Evolutionary conservation across 805 yeast species (phyloP).

Genomic region (Yueomyces sp.): DNA sequence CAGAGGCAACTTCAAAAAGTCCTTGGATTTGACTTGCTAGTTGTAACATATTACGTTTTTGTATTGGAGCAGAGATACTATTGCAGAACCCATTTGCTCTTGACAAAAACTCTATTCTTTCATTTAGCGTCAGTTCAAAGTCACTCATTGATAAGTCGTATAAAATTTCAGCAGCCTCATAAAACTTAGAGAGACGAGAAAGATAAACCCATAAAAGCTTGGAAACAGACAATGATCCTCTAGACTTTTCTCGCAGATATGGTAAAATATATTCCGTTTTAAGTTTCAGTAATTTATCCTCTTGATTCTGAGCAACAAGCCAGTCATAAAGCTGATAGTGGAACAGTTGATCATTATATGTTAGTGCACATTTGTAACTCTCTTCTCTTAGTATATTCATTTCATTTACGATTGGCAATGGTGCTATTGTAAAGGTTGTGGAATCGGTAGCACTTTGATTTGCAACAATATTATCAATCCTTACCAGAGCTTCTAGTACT

Average conservation of each 20-base stretch:
- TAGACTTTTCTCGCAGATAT: constrained; percentile 57
- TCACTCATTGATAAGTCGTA: constrained; percentile 63
- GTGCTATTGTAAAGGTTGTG: not conserved
- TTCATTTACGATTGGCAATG: constrained; percentile 18
- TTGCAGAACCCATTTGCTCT: constrained; percentile 90
- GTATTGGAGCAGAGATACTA: constrained; percentile 63
- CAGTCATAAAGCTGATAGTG: constrained; percentile 89
- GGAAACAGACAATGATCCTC: constrained; percentile 56
- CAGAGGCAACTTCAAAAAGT: constrained; percentile 70
- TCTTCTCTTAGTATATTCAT: constrained; percentile 47
- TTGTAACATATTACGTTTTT: constrained; percentile 64
- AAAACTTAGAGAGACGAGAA: constrained; percentile 66
- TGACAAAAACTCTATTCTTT: constrained; percentile 77
- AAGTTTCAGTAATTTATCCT: constrained; percentile 63
- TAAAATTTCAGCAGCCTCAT: constrained; percentile 72
- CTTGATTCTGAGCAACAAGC: constrained; percentile 67
- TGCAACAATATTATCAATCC: constrained; percentile 34
- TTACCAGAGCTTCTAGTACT: constrained; percentile 61
- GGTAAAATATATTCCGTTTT: constrained; percentile 72
- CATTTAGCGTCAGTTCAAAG: constrained; percentile 51
- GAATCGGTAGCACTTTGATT: not conserved
- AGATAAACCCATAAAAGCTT: constrained; percentile 81
- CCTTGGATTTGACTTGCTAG: constrained; percentile 61
- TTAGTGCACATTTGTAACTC: constrained; percentile 62
- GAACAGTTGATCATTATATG: constrained; percentile 68